These are phyloP conservation scores for Chaetomium fimeti DNA, from an alignment of 495 filamentous ascomycete species.

Conservation along the genomic window DNA sequence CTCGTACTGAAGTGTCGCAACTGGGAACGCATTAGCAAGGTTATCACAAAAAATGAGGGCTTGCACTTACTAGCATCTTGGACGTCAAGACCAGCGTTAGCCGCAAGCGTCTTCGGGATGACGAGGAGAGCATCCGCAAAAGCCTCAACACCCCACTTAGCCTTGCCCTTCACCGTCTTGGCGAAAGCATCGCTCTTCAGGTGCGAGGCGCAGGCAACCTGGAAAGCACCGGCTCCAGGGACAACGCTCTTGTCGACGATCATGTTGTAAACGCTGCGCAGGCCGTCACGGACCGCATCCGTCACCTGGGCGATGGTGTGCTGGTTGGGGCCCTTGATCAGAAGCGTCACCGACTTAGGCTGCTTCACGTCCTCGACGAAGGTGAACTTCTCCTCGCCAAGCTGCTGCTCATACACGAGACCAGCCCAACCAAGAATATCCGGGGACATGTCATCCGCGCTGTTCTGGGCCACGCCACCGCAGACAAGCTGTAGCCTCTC, in stretches of 20 bases:
- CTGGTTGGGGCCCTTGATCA: conserved; percentile 96
- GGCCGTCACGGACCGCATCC: conserved; percentile 94
- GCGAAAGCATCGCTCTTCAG: conserved; percentile 76
- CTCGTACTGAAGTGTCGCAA: conserved; percentile 85
- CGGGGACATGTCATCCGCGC: conserved; percentile 85
- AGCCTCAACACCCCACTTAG: conserved; percentile 88
- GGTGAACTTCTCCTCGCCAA: conserved; percentile 98
- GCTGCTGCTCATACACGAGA: conserved; percentile 92
- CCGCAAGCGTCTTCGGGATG: conserved; percentile 95
- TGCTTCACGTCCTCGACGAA: conserved; percentile 99
- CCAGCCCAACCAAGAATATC: conserved; percentile 96
- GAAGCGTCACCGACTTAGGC: conserved; percentile 94
- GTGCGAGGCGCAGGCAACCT: conserved; percentile 89
- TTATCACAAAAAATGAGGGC: conserved; percentile 20
- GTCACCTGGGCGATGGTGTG: conserved; percentile 96
- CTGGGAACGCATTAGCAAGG: conserved; percentile 38
- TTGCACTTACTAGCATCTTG: conserved; percentile 77
- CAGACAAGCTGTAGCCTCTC: conserved; percentile 93
- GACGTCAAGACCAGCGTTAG: conserved; percentile 94
- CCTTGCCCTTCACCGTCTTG: conserved; percentile 93
- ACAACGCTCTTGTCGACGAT: conserved; percentile 95
- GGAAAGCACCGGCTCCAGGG: conserved; percentile 93
- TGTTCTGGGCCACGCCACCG: conserved; percentile 89
- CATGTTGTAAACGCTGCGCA: conserved; percentile 96
- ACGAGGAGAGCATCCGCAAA: conserved; percentile 92